A percentile compares a stretch with the other conserved stretches of the same genome.
These are phyloP conservation scores for Mortierella polycephala DNA, from an alignment of 371 early-diverging fungal genomes.

Conservation along the genomic window DNA sequence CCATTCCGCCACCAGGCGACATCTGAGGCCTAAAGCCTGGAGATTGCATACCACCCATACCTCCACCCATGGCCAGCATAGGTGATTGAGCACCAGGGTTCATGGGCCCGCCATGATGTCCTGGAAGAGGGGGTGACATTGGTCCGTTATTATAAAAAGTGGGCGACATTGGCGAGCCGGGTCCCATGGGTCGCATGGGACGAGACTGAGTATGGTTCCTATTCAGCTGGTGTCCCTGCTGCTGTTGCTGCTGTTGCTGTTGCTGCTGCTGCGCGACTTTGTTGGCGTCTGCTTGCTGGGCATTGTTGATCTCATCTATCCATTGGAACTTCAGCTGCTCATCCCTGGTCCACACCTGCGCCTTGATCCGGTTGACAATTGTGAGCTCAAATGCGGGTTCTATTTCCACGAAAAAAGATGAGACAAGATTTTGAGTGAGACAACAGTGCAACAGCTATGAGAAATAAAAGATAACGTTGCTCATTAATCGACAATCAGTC, in stretches of 20 bases:
- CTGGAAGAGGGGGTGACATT: constrained; percentile 40
- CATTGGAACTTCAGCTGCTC: constrained; percentile 40
- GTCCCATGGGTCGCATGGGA: constrained; percentile 43
- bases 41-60: constrained; percentile 18
- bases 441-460: too few species aligned
- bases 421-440: too few species aligned
- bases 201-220: constrained; percentile 28
- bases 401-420: not conserved
- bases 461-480: not conserved
- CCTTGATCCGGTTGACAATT: constrained; percentile 49
- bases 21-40: constrained; percentile 44
- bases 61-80: constrained; percentile 53
- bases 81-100: constrained; percentile 39
- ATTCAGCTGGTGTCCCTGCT: constrained; percentile 19
- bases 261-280: constrained; percentile 37
- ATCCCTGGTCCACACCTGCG: constrained; percentile 30
- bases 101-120: constrained; percentile 40
- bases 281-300: constrained; percentile 35
- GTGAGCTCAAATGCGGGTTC: constrained; percentile 42
- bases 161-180: constrained; percentile 41
- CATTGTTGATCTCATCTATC: constrained; percentile 35
- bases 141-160: constrained; percentile 36
- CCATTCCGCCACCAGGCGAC: constrained; percentile 38
- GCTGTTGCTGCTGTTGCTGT: constrained; percentile 24
- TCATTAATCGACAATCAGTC: not conserved